Percentiles rank a stretch among this genome's conserved stretches.
Conservation (phyloP, 116 monocot genomes). For the Cymodocea nodosa region DNA sequence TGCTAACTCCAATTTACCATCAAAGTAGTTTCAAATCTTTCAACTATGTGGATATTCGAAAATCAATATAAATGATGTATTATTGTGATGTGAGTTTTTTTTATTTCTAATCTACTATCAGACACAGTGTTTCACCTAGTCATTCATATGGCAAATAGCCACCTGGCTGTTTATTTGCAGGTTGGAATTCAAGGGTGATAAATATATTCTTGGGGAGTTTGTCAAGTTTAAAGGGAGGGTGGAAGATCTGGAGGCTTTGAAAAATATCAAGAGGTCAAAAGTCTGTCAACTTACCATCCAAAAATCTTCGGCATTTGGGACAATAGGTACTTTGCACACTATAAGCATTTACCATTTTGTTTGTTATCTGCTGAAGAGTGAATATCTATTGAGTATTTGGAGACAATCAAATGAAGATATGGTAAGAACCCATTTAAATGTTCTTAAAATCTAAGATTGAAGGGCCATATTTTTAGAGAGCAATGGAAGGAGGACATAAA, state of each 20-base stretch:
- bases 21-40: no score
- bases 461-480: no score
- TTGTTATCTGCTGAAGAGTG: not conserved
- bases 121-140: not conserved
- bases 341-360: not conserved
- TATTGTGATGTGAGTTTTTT: no score
- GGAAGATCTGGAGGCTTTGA: conserved; percentile 36
- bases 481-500: no score
- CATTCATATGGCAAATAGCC: not conserved
- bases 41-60: no score
- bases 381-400: no score
- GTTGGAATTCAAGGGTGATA: conserved; percentile 63
- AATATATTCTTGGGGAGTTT: conserved; percentile 71
- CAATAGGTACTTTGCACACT: conserved; percentile 13
- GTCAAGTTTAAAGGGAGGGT: conserved; percentile 62
- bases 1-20: no score
- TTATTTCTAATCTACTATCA: not conserved
- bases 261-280: conserved; percentile 56
- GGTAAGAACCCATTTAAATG: no score
- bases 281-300: conserved; percentile 40
- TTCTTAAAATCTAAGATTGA: no score
- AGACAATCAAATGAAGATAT: no score
- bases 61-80: no score
- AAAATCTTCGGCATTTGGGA: conserved; percentile 35
- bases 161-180: conserved; percentile 17